phyloP scores from a whole-genome alignment of 441 rosid genomes.

The Isatis lusitanica region DNA sequence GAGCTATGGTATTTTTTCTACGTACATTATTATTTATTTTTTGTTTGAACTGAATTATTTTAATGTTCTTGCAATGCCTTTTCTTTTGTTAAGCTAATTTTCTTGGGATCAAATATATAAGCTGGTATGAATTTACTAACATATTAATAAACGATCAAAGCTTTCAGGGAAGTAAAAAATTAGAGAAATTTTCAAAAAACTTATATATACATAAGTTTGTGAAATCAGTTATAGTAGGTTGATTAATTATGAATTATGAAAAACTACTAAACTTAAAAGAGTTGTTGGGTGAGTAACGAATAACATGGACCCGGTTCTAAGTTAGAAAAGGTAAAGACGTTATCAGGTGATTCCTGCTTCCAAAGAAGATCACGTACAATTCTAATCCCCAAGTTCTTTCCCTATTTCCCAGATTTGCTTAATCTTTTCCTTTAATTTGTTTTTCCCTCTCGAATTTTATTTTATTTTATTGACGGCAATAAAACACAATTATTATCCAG shows the following conservation, averaged over 20 bases:
- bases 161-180: not conserved
- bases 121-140: not conserved
- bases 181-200: not conserved
- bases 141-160: not conserved
- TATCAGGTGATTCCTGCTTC: constrained; percentile 33
- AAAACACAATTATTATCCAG: not conserved
- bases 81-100: not conserved
- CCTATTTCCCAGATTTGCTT: constrained; percentile 35
- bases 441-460: not conserved
- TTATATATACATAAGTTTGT: not conserved
- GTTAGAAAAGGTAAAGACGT: constrained; percentile 13
- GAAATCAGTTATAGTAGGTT: not conserved
- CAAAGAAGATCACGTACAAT: constrained; percentile 29
- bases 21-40: too few species aligned
- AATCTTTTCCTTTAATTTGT: constrained; percentile 24
- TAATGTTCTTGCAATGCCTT: too few species aligned
- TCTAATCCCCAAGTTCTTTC: constrained; percentile 31
- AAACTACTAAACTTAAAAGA: not conserved
- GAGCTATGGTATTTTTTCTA: too few species aligned
- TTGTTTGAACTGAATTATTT: too few species aligned
- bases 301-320: not conserved
- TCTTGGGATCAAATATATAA: not conserved
- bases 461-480: not conserved
- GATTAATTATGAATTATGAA: not conserved
- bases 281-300: not conserved